These are phyloP conservation scores for Danielia oregonensis DNA, from an alignment of 805 yeast genomes.

Conservation along the genomic window DNA sequence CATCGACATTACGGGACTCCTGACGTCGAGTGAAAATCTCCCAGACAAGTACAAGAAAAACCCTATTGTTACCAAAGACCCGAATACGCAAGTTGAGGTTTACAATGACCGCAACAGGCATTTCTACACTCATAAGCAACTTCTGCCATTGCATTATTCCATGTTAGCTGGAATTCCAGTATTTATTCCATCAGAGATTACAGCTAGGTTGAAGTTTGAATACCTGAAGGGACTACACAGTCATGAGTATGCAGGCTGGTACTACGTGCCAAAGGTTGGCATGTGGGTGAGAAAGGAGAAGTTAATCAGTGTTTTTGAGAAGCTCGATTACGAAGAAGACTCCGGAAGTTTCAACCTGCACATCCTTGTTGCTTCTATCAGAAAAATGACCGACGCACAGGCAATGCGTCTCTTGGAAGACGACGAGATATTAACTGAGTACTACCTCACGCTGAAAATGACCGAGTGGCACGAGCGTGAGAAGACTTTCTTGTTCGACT, in stretches of 20 bases:
- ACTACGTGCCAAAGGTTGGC: conserved; percentile 15
- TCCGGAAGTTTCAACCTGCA: conserved; percentile 5
- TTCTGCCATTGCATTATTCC: conserved; percentile 17
- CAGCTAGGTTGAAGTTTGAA: conserved; percentile 17
- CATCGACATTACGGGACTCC: conserved; percentile 16
- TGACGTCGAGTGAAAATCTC: conserved; percentile 8
- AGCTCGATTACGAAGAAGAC: conserved; percentile 1
- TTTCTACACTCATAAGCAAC: conserved; percentile 14
- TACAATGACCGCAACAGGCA: conserved; percentile 18
- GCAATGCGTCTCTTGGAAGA: conserved; percentile 19
- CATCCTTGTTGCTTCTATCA: conserved; percentile 12
- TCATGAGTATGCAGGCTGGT: conserved; percentile 11
- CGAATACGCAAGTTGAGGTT: conserved; percentile 7
- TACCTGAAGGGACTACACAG: conserved; percentile 13
- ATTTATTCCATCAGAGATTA: conserved; percentile 13
- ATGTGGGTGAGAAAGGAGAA: conserved; percentile 19
- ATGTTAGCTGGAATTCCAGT: conserved; percentile 18
- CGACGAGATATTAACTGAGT: conserved; percentile 18
- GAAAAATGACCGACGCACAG: conserved; percentile 25
- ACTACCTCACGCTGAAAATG: conserved; percentile 16
- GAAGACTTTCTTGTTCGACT: conserved; percentile 13
- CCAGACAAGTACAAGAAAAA: conserved; percentile 11
- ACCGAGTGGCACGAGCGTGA: conserved; percentile 20
- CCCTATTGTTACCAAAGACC: conserved; percentile 9
- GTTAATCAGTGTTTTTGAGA: conserved; percentile 9